Base-by-base conservation (phyloP, 73 alveolate species). In the Paramecium pentaurelia region DNA sequence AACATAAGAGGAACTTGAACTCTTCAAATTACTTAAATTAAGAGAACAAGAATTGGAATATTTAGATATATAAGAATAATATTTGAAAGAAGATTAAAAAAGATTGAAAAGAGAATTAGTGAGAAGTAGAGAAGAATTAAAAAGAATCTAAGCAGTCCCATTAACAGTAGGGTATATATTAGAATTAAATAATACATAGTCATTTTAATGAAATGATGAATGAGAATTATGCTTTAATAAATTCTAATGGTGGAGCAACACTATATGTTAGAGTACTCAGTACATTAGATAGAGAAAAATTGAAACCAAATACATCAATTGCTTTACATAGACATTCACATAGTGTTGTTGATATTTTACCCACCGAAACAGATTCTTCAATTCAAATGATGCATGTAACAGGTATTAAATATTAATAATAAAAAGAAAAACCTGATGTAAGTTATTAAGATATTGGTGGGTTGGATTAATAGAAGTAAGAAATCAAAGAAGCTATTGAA, bases 351-450 rank as follows among this genome's bases (percentile, higher is more conserved):
- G 99, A 99, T 97, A 99, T 99, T 84, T 86, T 99, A 77, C 99
- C 99, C 0, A 98, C 99, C 3, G 99, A 98, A 90, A 97, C 99
- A 18, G 99, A 98, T 93, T 95, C 99, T 9, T 93, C 99, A 4
- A 98, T 97, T 58, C 96, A 97, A 86, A 96, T 98, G 99, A 97
- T 97, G 98, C 86, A 71, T 71, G 94, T 89, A 37, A 89, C 94
- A 34, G 94, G 93, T 87, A 64, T 7, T 64, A 38, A 8, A 22
- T 28, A 37, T 27, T 14, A 0, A 49, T 18, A 70, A n/a, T 54
- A 8, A 96, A 95, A 98, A 34, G 99, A 99, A 96, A 99, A 98
- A 94, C 99, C 99, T 1, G 99, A 99, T 95, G 99, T 99, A 86
- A 96, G 99, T 70, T 99, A 98, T 93, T 96, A 96, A 71, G 99